Evolutionary conservation across 2,329 filamentous ascomycete genomes (phyloP).

Genomic region (Fusarium bulbicola): DNA sequence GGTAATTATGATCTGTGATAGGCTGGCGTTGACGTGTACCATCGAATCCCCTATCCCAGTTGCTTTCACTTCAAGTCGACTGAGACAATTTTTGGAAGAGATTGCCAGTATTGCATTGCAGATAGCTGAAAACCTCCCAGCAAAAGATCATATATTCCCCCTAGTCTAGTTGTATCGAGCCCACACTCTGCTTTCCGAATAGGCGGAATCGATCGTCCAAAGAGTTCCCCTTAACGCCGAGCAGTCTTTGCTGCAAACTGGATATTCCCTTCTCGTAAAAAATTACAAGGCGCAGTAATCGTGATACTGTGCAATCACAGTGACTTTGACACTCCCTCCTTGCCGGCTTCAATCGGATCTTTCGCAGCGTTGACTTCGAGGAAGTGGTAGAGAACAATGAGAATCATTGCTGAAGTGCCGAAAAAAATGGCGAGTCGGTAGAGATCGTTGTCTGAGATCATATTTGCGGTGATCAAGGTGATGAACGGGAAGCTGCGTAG

Average conservation of each 20-base stretch:
- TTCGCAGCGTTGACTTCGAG: constrained; percentile 83
- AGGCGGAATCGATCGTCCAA: constrained; percentile 9
- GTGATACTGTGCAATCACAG: constrained; percentile 18
- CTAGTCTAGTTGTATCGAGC: constrained; percentile 3
- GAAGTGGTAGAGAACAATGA: constrained; percentile 96
- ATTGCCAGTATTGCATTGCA: background rate
- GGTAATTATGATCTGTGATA: background rate
- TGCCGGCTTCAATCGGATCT: constrained; percentile 19
- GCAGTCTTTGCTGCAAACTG: constrained; percentile 24
- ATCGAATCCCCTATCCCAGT: background rate
- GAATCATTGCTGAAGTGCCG: constrained; percentile 85
- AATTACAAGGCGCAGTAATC: constrained; percentile 20
- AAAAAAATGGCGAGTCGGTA: constrained; percentile 94
- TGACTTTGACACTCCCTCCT: constrained; percentile 23
- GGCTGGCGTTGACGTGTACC: background rate
- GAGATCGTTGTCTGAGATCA: constrained; percentile 95
- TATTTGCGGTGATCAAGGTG: constrained; percentile 57
- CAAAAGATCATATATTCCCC: background rate
- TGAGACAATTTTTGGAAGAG: background rate
- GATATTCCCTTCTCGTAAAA: constrained; percentile 12
- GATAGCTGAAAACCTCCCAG: background rate
- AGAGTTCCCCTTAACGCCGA: constrained; percentile 33
- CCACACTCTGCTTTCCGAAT: constrained; percentile 1
- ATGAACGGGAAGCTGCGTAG: constrained; percentile 3
- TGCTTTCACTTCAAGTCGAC: background rate